Percentiles rank a stretch among this genome's conserved stretches.
phyloP scores from a whole-genome alignment of 768 basidiomycete genomes.

The Boletus rubroflammeus region DNA sequence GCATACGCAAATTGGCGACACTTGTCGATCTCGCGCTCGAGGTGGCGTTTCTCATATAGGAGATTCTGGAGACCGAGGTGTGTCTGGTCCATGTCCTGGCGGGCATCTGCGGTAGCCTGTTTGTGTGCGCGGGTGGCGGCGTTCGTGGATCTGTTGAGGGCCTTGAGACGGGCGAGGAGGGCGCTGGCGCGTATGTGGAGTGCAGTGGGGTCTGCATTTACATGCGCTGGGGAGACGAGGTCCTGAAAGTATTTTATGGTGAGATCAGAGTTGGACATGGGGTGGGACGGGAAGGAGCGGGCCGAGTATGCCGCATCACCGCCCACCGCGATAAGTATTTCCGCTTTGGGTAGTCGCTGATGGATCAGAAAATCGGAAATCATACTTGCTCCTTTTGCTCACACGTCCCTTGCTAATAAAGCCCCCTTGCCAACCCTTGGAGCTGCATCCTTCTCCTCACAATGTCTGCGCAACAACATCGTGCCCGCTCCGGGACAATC shows the following conservation, averaged over 20 bases:
- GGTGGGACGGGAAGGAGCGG: constrained; percentile 6
- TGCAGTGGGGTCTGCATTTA: constrained; percentile 39
- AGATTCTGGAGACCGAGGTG: constrained; percentile 84
- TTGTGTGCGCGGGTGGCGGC: constrained; percentile 68
- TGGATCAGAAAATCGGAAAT: constrained; percentile 6
- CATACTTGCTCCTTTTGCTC: neutral
- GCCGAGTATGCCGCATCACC: constrained; percentile 1
- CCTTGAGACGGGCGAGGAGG: constrained; percentile 76
- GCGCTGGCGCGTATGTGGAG: constrained; percentile 67
- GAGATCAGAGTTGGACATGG: constrained; percentile 38
- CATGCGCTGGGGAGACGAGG: constrained; percentile 52
- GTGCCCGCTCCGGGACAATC: constrained; percentile 74
- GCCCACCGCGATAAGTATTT: neutral
- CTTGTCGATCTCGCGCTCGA: constrained; percentile 89
- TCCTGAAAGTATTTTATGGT: constrained; percentile 62
- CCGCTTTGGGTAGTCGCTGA: constrained; percentile 16
- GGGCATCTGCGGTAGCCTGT: constrained; percentile 65
- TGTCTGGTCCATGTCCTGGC: constrained; percentile 88
- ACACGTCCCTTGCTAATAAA: constrained; percentile 25
- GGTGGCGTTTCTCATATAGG: constrained; percentile 83
- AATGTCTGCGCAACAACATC: constrained; percentile 38
- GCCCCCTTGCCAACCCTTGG: neutral
- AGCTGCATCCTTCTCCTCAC: neutral
- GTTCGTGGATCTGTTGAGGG: constrained; percentile 72
- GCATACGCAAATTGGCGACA: constrained; percentile 86